Percentiles rank a stretch among this genome's conserved stretches.
Evolutionary conservation across 1,284 basidiomycete species (phyloP).

Genomic region (Ustanciosporium gigantosporum): DNA sequence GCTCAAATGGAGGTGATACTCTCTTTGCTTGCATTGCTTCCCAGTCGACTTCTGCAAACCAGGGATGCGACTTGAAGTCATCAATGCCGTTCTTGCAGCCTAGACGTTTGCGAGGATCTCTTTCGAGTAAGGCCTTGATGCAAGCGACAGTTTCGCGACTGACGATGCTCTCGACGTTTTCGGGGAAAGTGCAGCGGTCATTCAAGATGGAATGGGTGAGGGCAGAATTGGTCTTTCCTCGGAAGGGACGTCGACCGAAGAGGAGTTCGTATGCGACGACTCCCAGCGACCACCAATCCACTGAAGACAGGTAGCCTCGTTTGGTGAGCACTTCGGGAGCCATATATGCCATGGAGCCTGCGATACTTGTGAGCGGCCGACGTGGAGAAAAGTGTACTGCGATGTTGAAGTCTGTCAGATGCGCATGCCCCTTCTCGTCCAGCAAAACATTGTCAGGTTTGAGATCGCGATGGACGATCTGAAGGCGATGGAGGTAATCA

Average conservation of each 20-base stretch:
- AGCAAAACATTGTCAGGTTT: slow-evolving; percentile 97
- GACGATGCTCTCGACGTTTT: slow-evolving; percentile 53
- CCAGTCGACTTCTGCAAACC: slow-evolving; percentile 89
- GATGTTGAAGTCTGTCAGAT: slow-evolving; percentile 97
- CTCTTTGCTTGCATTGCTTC: slow-evolving; percentile 74
- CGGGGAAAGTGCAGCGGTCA: slow-evolving; percentile 51
- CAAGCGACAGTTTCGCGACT: slow-evolving; percentile 40
- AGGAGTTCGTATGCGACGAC: slow-evolving; percentile 53
- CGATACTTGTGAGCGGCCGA: slow-evolving; percentile 83
- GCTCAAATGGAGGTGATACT: slow-evolving; percentile 81
- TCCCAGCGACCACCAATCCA: slow-evolving; percentile 56
- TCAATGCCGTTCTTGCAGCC: slow-evolving; percentile 76
- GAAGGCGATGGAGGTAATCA: slow-evolving; percentile 84
- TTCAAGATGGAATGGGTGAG: slow-evolving; percentile 53
- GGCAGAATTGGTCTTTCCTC: slow-evolving; percentile 54
- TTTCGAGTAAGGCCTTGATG: slow-evolving; percentile 69
- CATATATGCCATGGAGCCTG: slow-evolving; percentile 93
- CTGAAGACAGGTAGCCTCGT: slow-evolving; percentile 49
- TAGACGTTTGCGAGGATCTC: slow-evolving; percentile 78
- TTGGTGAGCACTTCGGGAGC: slow-evolving; percentile 59
- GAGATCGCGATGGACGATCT: slow-evolving; percentile 79
- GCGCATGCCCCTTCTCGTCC: slow-evolving; percentile 88
- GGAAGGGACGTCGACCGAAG: slow-evolving; percentile 52
- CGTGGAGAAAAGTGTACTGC: slow-evolving; percentile 92
- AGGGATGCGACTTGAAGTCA: slow-evolving; percentile 74